Evolutionary conservation across 345 rosid genomes (phyloP).

Genomic region (Salix udensis): DNA sequence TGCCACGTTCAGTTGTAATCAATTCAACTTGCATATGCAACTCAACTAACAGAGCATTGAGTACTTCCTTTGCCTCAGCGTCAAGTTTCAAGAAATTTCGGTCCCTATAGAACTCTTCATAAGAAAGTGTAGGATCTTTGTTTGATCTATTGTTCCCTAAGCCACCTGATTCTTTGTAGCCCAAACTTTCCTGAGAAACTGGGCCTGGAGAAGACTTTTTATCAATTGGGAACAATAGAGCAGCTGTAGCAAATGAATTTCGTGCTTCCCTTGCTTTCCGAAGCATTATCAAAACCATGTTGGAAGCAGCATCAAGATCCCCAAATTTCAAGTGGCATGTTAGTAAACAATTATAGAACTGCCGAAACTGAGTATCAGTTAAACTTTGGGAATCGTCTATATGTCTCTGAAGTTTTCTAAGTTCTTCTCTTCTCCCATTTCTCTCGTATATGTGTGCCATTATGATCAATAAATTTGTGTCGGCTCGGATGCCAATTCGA

Average conservation of each 20-base stretch:
- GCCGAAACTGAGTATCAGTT: conserved; percentile 64
- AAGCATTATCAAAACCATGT: conserved; percentile 88
- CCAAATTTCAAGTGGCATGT: conserved; percentile 78
- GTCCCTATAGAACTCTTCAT: conserved; percentile 57
- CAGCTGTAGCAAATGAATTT: conserved; percentile 69
- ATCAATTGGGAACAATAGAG: conserved; percentile 25
- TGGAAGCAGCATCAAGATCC: conserved; percentile 74
- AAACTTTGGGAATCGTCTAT: conserved; percentile 70
- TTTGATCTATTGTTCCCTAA: conserved; percentile 8
- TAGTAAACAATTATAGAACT: conserved; percentile 72
- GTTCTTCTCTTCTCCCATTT: conserved; percentile 80
- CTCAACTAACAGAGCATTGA: conserved; percentile 46
- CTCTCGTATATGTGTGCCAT: conserved; percentile 85
- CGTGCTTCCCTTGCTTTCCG: conserved; percentile 67
- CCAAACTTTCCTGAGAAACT: conserved; percentile 22
- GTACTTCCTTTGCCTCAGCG: conserved; percentile 57
- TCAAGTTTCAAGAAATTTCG: conserved; percentile 50
- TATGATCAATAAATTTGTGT: conserved; percentile 54
- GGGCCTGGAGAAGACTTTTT: conserved; percentile 20
- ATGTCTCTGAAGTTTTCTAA: conserved; percentile 78
- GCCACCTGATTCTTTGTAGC: conserved; percentile 18
- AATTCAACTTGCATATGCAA: conserved; percentile 55
- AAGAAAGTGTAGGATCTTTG: conserved; percentile 29
- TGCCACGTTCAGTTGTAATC: conserved; percentile 64
- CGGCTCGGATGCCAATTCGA: conserved; percentile 52